Evolutionary conservation across 1,284 basidiomycete genomes (phyloP).

Genomic region (Peniophora sp.): DNA sequence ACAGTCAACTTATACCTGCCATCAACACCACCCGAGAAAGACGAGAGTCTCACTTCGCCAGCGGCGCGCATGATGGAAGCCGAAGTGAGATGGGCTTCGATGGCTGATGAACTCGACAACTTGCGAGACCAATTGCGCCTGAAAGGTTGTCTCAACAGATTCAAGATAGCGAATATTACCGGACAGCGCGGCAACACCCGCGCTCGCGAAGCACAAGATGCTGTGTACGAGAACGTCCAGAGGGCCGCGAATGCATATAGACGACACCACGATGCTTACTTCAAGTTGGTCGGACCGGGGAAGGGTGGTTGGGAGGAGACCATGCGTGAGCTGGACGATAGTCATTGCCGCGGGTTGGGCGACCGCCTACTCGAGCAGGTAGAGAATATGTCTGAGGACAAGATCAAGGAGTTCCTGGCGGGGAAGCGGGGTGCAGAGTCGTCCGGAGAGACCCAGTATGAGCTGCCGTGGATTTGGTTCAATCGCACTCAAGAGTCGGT

Average conservation of each 20-base stretch:
- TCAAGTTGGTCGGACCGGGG: slow-evolving; percentile 4
- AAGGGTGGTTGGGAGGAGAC: slow-evolving; percentile 9
- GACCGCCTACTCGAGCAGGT: slow-evolving; percentile 3
- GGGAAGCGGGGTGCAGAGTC: not conserved
- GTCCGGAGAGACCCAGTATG: not conserved
- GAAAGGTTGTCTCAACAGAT: slow-evolving; percentile 14
- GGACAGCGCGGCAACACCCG: slow-evolving; percentile 20
- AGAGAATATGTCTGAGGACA: not conserved
- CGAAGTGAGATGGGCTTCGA: slow-evolving; percentile 14
- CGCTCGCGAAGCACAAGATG: slow-evolving; percentile 9
- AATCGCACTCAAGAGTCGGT: too few relatives aligned
- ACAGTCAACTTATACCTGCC: not conserved
- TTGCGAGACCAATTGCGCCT: slow-evolving; percentile 21
- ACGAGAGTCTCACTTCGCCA: not conserved
- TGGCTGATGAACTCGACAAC: slow-evolving; percentile 16
- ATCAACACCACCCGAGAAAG: not conserved
- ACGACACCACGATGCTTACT: slow-evolving; percentile 2
- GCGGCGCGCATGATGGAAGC: not conserved
- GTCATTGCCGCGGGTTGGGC: slow-evolving; percentile 12
- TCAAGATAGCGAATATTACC: slow-evolving; percentile 17
- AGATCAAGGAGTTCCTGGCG: not conserved
- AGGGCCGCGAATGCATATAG: slow-evolving; percentile 5
- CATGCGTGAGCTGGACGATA: slow-evolving; percentile 6
- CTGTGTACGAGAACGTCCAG: slow-evolving; percentile 9
- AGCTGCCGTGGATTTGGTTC: not conserved